Evolutionary conservation across 352 stramenopile genomes (phyloP).

Genomic region (Phytophthora europaea): DNA sequence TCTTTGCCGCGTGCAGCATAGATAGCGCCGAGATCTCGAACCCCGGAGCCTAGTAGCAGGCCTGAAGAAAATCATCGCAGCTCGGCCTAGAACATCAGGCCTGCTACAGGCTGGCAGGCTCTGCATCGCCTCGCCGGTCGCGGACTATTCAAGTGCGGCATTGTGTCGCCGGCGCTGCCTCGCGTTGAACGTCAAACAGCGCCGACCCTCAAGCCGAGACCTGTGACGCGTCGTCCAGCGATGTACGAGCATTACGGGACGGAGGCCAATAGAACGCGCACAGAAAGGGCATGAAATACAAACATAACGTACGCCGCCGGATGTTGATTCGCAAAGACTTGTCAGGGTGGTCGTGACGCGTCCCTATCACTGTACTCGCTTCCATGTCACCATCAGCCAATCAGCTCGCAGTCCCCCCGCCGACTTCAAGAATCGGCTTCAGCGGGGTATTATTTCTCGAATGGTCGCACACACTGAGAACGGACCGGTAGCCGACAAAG

Average conservation of each 20-base stretch:
- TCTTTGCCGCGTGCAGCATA: slow-evolving; percentile 18
- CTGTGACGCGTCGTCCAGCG: slow-evolving; percentile 9
- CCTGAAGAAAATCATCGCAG: neutral
- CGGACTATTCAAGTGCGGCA: slow-evolving; percentile 13
- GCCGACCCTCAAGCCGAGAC: slow-evolving; percentile 23
- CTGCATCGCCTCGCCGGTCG: neutral
- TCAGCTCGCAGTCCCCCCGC: slow-evolving; percentile 21
- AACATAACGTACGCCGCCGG: neutral
- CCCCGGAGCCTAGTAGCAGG: neutral
- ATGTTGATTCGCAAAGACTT: neutral
- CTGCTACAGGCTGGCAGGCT: neutral
- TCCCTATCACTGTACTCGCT: slow-evolving; percentile 30
- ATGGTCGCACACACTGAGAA: neutral
- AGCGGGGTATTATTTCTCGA: neutral
- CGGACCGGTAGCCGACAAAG: neutral
- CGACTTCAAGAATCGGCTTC: slow-evolving; percentile 30
- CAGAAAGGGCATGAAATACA: neutral
- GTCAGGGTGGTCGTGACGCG: slow-evolving; percentile 33
- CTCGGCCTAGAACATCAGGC: neutral
- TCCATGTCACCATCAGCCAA: slow-evolving; percentile 35
- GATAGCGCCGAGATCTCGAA: slow-evolving; percentile 11
- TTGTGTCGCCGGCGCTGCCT: slow-evolving; percentile 17
- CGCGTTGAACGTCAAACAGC: slow-evolving; percentile 19
- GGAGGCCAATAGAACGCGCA: neutral
- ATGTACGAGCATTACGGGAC: neutral